These are phyloP conservation scores for Tylopilus rubrobrunneus DNA, from an alignment of 768 basidiomycete species.

Conservation along the genomic window DNA sequence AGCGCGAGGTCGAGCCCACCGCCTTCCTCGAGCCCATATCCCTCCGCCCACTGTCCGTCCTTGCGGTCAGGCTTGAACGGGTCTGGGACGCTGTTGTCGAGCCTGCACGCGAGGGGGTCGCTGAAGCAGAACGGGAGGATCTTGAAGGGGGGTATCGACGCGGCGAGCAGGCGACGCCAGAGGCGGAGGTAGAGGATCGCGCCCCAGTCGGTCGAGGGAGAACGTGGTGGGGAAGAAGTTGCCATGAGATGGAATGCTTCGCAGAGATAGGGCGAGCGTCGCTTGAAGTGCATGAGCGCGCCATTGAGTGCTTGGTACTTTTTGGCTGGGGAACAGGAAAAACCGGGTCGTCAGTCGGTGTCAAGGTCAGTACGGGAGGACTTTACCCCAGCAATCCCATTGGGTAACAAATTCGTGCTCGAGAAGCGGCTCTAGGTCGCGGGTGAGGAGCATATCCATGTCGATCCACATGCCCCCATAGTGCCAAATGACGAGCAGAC, in stretches of 20 bases:
- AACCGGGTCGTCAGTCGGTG: conserved; percentile 3
- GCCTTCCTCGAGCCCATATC: conserved; percentile 50
- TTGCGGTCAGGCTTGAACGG: conserved; percentile 64
- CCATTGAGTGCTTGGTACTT: conserved; percentile 81
- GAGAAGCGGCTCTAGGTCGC: conserved; percentile 78
- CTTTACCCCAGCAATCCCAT: conserved; percentile 96
- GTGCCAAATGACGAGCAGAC: conserved; percentile 82
- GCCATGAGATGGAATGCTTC: conserved; percentile 93
- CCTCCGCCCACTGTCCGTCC: conserved; percentile 58
- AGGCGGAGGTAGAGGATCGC: conserved; percentile 86
- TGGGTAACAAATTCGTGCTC: conserved; percentile 97
- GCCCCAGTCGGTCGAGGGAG: conserved; percentile 91
- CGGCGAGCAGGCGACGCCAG: conserved; percentile 77
- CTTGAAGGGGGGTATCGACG: conserved; percentile 78
- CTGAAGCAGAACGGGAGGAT: conserved; percentile 94
- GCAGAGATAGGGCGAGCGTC: conserved; percentile 92
- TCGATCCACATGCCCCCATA: conserved; percentile 95
- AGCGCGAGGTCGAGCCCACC: conserved; percentile 62
- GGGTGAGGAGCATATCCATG: conserved; percentile 91
- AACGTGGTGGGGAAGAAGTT: conserved; percentile 64
- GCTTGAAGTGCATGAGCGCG: conserved; percentile 88
- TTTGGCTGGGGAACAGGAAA: conserved; percentile 45
- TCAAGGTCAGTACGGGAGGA: background rate
- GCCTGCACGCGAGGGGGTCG: conserved; percentile 84
- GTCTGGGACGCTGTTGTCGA: conserved; percentile 90